Evolutionary conservation across 2,329 filamentous ascomycete genomes (phyloP), one percentile per base, ranked within the genome.

Genomic region (Dendryphion nanum): DNA sequence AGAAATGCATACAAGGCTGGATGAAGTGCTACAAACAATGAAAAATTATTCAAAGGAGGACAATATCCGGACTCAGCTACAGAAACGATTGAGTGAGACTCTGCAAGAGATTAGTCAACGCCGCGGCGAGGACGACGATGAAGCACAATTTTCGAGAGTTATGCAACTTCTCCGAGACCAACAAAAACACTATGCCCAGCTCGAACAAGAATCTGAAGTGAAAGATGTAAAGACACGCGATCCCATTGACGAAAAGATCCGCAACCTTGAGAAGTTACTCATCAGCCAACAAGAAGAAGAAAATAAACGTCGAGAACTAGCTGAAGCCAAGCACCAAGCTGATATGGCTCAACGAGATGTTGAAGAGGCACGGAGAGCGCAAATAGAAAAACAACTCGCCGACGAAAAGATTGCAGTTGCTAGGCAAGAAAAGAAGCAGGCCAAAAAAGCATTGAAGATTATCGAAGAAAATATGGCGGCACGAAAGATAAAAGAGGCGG

Each of bases 391-490:
- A 21, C 23, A 37, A 12, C 21, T 37, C 6, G 33, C 36, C 5
- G 42, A 48, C 17, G 37, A 35, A 31, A 35, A 46, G 30, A 44
- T 45, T 10, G 38, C 37, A 2, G 33, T 35, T 6, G 42, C 40
- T 13, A 39, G 37, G 10, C 36, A 35, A 15, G 42, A 37, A 3
- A 38, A 43, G 17, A 41, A 47, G 20, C 28, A 40, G 4, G 45
- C 38, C 20, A 29, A 37, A 30, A 47, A 42, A 29, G 35, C 47
- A 15, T 30, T 48, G 18, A 38, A 44, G 24, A 28, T 42, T 23
- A 37, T 33, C 13, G 34, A 46, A 30, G 37, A 35, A 16, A 26
- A 46, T 28, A 39, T 30, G 10, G 42, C 30, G 6, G 33, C 38
- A 40, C 19, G 32, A 18, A 45, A 32, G 7, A 20, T 20, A 12